Percentiles rank a stretch among this genome's conserved stretches.
These are phyloP conservation scores for Salix caprea DNA, from an alignment of 345 rosid genomes.

Conservation along the genomic window DNA sequence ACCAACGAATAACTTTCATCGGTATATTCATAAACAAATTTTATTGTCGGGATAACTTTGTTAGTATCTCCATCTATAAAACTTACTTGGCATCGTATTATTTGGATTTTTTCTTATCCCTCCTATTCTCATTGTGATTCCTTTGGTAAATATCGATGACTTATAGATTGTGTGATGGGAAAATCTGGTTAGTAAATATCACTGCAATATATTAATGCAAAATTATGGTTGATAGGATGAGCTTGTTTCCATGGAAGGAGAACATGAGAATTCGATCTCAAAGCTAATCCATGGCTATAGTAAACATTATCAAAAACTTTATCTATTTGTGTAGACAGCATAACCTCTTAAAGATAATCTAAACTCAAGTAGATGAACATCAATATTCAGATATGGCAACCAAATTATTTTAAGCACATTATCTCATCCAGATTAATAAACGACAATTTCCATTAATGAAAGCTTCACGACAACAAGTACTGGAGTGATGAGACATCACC, in stretches of 20 bases:
- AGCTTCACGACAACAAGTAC: not conserved
- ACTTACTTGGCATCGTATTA: too few species aligned
- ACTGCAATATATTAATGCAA: too few species aligned
- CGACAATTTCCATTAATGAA: not conserved
- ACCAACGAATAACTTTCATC: too few species aligned
- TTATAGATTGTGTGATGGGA: too few species aligned
- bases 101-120: too few species aligned
- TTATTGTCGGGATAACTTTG: too few species aligned
- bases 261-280: not conserved
- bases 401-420: not conserved
- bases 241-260: not conserved
- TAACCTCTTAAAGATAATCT: not conserved
- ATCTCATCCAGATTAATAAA: not conserved
- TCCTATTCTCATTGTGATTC: too few species aligned
- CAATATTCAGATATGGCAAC: not conserved
- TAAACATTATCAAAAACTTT: not conserved
- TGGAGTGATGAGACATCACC: not conserved
- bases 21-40: too few species aligned
- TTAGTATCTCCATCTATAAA: too few species aligned
- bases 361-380: too few species aligned
- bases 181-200: too few species aligned
- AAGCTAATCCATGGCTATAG: rapidly evolving
- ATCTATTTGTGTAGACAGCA: not conserved
- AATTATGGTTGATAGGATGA: not conserved
- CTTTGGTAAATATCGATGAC: too few species aligned